Conservation (phyloP, 257 asterid species). For the Cordia subcordata region DNA sequence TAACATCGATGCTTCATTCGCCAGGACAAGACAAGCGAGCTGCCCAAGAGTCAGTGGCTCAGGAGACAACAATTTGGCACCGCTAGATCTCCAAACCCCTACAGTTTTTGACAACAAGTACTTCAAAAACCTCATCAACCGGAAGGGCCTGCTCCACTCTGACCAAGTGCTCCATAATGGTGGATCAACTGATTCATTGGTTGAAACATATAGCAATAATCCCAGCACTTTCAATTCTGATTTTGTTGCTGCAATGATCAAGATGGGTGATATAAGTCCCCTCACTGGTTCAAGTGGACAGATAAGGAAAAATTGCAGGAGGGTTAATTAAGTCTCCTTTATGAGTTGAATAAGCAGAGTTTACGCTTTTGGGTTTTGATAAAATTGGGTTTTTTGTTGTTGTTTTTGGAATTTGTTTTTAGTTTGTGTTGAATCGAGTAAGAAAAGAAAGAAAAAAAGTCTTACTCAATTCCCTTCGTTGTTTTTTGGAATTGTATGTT, state of each 20-base stretch:
- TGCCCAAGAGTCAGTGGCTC: constrained; percentile 31
- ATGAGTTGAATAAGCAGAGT: not conserved
- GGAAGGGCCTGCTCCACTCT: constrained; percentile 36
- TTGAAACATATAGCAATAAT: constrained; percentile 28
- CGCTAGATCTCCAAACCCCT: constrained; percentile 28
- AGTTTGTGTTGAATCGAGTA: no score
- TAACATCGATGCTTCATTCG: no score
- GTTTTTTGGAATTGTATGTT: no score
- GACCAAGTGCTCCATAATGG: constrained; percentile 35
- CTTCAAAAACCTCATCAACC: constrained; percentile 22
- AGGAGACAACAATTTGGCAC: constrained; percentile 42
- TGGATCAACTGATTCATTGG: constrained; percentile 26
- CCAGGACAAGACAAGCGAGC: constrained; percentile 10
- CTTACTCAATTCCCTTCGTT: no score
- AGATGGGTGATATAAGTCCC: constrained; percentile 40
- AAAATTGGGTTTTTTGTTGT: no score
- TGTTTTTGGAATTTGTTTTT: no score
- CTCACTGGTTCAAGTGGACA: constrained; percentile 42
- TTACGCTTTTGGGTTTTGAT: no score
- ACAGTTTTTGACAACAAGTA: constrained; percentile 27
- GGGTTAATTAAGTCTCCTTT: constrained; percentile 18
- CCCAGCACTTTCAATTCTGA: constrained; percentile 19
- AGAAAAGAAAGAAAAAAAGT: no score
- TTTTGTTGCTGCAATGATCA: constrained; percentile 42
- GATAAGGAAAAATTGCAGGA: constrained; percentile 31